Evolutionary conservation across 495 filamentous ascomycete species (phyloP).

Genomic region (Penicillium tannophilum): DNA sequence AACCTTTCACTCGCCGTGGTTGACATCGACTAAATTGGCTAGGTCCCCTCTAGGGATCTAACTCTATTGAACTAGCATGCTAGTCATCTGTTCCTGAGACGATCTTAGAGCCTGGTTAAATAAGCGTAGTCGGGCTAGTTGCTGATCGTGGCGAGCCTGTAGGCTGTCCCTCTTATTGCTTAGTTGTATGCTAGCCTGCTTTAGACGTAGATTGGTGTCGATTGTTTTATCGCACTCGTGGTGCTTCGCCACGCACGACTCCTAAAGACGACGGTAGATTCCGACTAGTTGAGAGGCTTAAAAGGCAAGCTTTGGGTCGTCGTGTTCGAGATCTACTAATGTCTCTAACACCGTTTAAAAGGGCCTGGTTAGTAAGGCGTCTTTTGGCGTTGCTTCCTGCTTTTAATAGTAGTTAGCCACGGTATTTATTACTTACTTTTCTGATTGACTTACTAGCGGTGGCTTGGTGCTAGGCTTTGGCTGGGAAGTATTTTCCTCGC

Average conservation of each 20-base stretch:
- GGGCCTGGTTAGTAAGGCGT: not conserved
- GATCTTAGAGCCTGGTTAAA: conserved; percentile 10
- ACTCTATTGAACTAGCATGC: conserved; percentile 11
- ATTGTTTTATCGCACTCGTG: too few relatives aligned
- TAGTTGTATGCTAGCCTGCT: conserved; percentile 7
- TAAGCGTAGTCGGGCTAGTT: conserved; percentile 8
- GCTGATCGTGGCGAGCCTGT: conserved; percentile 15
- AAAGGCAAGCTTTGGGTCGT: conserved; percentile 15
- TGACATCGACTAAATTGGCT: not conserved
- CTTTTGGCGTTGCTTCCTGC: not conserved
- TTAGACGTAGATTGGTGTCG: conserved; percentile 4
- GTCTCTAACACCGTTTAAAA: conserved; percentile 9
- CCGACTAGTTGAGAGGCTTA: conserved; percentile 11
- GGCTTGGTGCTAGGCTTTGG: not conserved
- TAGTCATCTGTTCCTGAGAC: conserved; percentile 6
- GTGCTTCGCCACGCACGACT: too few relatives aligned
- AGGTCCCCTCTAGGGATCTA: conserved; percentile 11
- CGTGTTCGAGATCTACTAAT: conserved; percentile 9
- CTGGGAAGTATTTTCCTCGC: not conserved
- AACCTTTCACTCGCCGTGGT: not conserved
- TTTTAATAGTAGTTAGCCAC: not conserved
- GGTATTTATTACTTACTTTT: not conserved
- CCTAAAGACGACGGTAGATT: conserved; percentile 12
- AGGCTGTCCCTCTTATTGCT: conserved; percentile 11
- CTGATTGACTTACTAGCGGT: not conserved